phyloP scores from a whole-genome alignment of 257 asterid genomes.

The Solanum sitiens region DNA sequence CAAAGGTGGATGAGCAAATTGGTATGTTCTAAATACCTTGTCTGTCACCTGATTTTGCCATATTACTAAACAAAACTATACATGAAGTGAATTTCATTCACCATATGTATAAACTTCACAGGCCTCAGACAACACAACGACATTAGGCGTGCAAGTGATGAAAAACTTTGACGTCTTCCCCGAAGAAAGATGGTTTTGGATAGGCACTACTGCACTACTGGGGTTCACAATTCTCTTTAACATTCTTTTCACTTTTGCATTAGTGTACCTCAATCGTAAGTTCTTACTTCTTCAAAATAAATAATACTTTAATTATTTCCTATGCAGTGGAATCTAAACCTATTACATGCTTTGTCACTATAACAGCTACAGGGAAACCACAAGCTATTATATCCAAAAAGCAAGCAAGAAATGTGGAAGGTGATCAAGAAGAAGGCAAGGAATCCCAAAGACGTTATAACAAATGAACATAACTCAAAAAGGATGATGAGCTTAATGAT shows the following conservation, averaged over 20 bases:
- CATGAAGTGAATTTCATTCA: neutral
- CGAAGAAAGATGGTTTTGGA: constrained; percentile 50
- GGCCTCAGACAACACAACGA: constrained; percentile 37
- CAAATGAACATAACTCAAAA: constrained; percentile 42
- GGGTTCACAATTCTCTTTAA: constrained; percentile 58
- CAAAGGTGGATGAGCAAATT: constrained; percentile 62
- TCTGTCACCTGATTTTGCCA: neutral
- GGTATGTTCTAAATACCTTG: constrained; percentile 4
- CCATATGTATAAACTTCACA: neutral
- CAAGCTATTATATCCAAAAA: constrained; percentile 79
- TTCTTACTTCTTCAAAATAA: neutral
- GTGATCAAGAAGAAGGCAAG: constrained; percentile 22
- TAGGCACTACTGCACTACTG: constrained; percentile 40
- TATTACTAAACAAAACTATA: neutral
- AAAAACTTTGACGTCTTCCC: constrained; percentile 36
- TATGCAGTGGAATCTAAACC: neutral
- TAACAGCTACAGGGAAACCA: constrained; percentile 65
- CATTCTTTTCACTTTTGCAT: constrained; percentile 43
- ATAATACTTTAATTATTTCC: neutral
- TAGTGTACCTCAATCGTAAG: constrained; percentile 31
- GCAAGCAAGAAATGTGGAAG: constrained; percentile 57
- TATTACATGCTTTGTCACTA: neutral
- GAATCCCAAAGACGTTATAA: constrained; percentile 30
- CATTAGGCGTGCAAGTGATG: constrained; percentile 35
- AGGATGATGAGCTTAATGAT: neutral